Evolutionary conservation across 345 rosid species (phyloP), one percentile per base, ranked within the genome.

Genomic region (Gossypium longicalyx): DNA sequence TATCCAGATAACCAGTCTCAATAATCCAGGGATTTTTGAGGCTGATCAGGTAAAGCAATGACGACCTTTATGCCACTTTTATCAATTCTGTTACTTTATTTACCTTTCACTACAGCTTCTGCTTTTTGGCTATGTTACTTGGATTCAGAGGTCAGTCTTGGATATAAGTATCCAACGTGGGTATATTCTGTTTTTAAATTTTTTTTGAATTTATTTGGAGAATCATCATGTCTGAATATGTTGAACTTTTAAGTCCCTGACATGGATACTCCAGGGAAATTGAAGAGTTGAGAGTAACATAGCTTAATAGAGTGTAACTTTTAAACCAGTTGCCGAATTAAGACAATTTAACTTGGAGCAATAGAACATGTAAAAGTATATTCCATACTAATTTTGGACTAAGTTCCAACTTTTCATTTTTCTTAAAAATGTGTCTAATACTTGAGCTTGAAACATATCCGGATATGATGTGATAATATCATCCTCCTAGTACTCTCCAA

Each of bases 11-110:
- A 82, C 79, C 22, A 83, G 88, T 81, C 85, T 91, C 27, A 77
- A 89, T 72, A 95, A 95, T 84, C 98, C 99, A 4, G 93, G 97
- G 78, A 85, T 71, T 41, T 91, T 95, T 11, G 82, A 90, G 67
- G 94, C 97, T 75, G 87, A 93, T 80, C 83, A 88, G 94, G 99
- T 91, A 82, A 72, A 59, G 72, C 63, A 67, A 47, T 53, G 43
- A n/a, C 47, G 8, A 41, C 3, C n/a, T 53, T 41, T 6, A 44
- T 67, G 23, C 58, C n/a, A 47, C 68, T 49, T 54, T 54, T 25
- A 51, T 22, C 3, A 5, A n/a, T 13, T 17, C 56, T 53, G 59
- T 67, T 74, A 60, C 47, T 70, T 29, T 27, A 70, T 70, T 27
- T 69, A 52, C 60, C 73, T 51, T 29, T 69, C 22, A 27, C 25